Percentiles rank a stretch among this genome's conserved stretches.
Conservation (phyloP, 2,329 filamentous ascomycete genomes). For the Diaporthe amygdali region DNA sequence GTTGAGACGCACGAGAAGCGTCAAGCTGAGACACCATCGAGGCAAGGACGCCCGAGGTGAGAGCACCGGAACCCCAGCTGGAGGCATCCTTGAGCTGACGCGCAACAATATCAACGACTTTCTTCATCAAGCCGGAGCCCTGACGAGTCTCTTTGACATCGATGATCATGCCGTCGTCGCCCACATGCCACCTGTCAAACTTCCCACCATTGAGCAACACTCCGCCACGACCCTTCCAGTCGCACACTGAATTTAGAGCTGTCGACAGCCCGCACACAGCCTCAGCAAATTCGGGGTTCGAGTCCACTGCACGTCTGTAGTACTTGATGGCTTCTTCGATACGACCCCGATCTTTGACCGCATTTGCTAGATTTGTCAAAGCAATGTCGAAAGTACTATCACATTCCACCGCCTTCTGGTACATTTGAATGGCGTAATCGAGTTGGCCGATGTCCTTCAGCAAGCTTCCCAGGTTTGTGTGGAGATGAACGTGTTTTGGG, state of each 20-base stretch:
- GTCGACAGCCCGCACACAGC: constrained; percentile 96
- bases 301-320: constrained; percentile 85
- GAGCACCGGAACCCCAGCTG: constrained; percentile 77
- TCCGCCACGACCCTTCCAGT: constrained; percentile 90
- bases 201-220: constrained; percentile 75
- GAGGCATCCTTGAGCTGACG: constrained; percentile 88
- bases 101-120: constrained; percentile 88
- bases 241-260: constrained; percentile 93
- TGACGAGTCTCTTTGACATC: constrained; percentile 69
- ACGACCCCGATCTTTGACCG: constrained; percentile 93
- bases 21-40: constrained; percentile 54
- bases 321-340: constrained; percentile 91
- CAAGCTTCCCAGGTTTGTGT: constrained; percentile 93
- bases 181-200: constrained; percentile 92
- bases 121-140: constrained; percentile 82
- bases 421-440: constrained; percentile 92
- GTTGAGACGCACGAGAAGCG: constrained; percentile 41
- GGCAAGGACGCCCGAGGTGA: constrained; percentile 61
- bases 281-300: constrained; percentile 96
- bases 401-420: constrained; percentile 90
- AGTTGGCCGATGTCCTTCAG: constrained; percentile 96
- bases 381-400: constrained; percentile 97
- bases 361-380: constrained; percentile 93
- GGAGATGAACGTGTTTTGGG: constrained; percentile 88
- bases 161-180: constrained; percentile 79